Percentiles rank a stretch among this genome's conserved stretches.
Conservation (phyloP, 2,329 filamentous ascomycete genomes). For the Acephala macrosclerotiorum region DNA sequence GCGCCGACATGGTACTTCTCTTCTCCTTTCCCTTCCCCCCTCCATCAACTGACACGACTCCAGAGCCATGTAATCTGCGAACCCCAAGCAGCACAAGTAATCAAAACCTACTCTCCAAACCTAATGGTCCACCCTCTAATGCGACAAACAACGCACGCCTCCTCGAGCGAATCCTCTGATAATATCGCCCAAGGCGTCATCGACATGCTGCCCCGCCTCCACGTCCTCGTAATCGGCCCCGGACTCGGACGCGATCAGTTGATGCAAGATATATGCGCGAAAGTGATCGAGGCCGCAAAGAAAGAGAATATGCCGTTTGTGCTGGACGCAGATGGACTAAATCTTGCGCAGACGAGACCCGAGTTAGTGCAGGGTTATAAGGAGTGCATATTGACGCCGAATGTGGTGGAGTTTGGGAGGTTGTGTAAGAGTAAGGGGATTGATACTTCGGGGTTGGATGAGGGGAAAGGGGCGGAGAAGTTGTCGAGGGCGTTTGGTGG, state of each 20-base stretch:
- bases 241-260: slow-evolving; percentile 88
- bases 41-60: slow-evolving; percentile 16
- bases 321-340: slow-evolving; percentile 88
- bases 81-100: slow-evolving; percentile 82
- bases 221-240: slow-evolving; percentile 92
- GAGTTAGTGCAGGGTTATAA: slow-evolving; percentile 81
- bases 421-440: slow-evolving; percentile 79
- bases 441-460: slow-evolving; percentile 55
- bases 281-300: slow-evolving; percentile 80
- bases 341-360: slow-evolving; percentile 77
- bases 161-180: slow-evolving; percentile 61
- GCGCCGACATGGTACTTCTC: slow-evolving; percentile 80
- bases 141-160: slow-evolving; percentile 71
- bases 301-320: slow-evolving; percentile 79
- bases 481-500: slow-evolving; percentile 82
- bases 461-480: slow-evolving; percentile 60
- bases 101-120: slow-evolving; percentile 98
- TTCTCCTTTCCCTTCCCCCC: slow-evolving; percentile 1
- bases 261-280: slow-evolving; percentile 86
- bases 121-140: slow-evolving; percentile 98
- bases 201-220: slow-evolving; percentile 83
- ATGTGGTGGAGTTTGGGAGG: slow-evolving; percentile 89
- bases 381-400: slow-evolving; percentile 89
- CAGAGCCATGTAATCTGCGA: slow-evolving; percentile 97
- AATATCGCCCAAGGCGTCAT: slow-evolving; percentile 73